Percentiles rank a stretch among this genome's conserved stretches.
These are phyloP conservation scores for Pycnococcus provasolii DNA, from an alignment of 139 green algal genomes.

Conservation along the genomic window DNA sequence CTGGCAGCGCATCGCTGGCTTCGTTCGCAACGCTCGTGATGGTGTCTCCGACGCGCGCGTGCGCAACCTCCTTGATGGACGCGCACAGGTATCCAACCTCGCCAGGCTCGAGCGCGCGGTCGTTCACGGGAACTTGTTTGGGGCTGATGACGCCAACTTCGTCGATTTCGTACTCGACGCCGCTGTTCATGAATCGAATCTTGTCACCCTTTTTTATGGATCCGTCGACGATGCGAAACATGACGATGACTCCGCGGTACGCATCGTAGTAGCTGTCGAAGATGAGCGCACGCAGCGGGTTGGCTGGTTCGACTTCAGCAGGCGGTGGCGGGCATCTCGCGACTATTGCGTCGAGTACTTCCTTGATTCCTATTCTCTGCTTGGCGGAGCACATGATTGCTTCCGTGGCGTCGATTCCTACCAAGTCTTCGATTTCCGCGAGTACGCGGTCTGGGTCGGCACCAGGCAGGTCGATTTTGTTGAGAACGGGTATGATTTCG, in stretches of 20 bases:
- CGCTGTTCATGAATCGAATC: constrained; percentile 31
- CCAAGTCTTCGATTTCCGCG: constrained; percentile 88
- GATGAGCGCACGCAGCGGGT: constrained; percentile 77
- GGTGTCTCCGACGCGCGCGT: constrained; percentile 92
- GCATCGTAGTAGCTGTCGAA: constrained; percentile 97
- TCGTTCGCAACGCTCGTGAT: constrained; percentile 53
- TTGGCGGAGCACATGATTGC: constrained; percentile 59
- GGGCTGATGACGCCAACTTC: constrained; percentile 85
- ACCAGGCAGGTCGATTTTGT: constrained; percentile 97
- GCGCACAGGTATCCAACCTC: constrained; percentile 84
- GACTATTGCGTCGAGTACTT: constrained; percentile 85
- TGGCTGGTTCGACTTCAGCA: constrained; percentile 38
- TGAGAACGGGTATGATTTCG: constrained; percentile 67
- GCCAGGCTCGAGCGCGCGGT: constrained; percentile 54
- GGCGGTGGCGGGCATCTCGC: constrained; percentile 60
- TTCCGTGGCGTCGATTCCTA: constrained; percentile 75
- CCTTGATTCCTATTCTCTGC: constrained; percentile 73
- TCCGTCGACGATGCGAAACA: constrained; percentile 80
- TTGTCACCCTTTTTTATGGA: constrained; percentile 59
- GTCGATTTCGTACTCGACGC: constrained; percentile 67
- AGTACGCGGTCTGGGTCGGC: constrained; percentile 81
- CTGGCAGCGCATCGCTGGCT: constrained; percentile 38
- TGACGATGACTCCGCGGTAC: constrained; percentile 71
- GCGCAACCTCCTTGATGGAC: constrained; percentile 76
- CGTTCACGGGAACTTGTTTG: constrained; percentile 65